A percentile compares a stretch with the other conserved stretches of the same genome.
phyloP scores from a whole-genome alignment of 2,329 filamentous ascomycete species.

The Pyrenophora graminea region DNA sequence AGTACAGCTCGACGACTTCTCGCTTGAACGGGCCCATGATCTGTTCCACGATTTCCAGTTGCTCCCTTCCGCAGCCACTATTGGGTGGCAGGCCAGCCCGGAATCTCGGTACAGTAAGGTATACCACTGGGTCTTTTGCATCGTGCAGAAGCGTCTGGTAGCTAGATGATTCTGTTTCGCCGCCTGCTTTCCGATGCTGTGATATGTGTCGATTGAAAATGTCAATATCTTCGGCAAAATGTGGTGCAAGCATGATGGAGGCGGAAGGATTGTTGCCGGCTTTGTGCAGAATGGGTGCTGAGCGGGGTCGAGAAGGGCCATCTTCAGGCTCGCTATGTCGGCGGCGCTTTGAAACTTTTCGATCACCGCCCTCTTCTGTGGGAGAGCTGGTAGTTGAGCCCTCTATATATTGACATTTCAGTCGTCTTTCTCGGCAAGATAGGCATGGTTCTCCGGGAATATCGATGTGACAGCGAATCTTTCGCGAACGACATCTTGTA shows the following conservation, averaged over 20 bases:
- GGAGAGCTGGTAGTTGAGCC: conserved; percentile 27
- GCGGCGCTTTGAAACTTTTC: conserved; percentile 32
- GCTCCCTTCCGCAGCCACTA: conserved; percentile 43
- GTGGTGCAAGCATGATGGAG: conserved; percentile 47
- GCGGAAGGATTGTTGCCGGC: conserved; percentile 40
- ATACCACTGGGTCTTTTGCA: conserved; percentile 47
- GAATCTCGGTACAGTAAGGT: conserved; percentile 55
- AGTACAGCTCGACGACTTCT: conserved; percentile 54
- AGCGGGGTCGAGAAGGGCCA: conserved; percentile 24
- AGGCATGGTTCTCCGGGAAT: conserved; percentile 47
- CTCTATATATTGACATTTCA: conserved; percentile 46
- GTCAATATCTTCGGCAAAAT: conserved; percentile 49
- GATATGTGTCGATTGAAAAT: conserved; percentile 48
- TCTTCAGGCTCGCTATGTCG: conserved; percentile 35
- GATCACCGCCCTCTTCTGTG: conserved; percentile 28
- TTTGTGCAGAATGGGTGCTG: conserved; percentile 36
- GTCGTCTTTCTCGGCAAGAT: conserved; percentile 45
- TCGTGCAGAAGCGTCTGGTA: conserved; percentile 58
- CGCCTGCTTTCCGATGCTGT: conserved; percentile 32
- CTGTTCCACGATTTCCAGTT: conserved; percentile 49
- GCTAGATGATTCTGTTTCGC: conserved; percentile 41
- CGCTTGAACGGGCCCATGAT: conserved; percentile 46
- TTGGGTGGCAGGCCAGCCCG: conserved; percentile 51
- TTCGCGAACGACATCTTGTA: conserved; percentile 47
- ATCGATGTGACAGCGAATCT: conserved; percentile 49